Evolutionary conservation across 768 basidiomycete genomes (phyloP).

Genomic region (Mycena albidolilacea): DNA sequence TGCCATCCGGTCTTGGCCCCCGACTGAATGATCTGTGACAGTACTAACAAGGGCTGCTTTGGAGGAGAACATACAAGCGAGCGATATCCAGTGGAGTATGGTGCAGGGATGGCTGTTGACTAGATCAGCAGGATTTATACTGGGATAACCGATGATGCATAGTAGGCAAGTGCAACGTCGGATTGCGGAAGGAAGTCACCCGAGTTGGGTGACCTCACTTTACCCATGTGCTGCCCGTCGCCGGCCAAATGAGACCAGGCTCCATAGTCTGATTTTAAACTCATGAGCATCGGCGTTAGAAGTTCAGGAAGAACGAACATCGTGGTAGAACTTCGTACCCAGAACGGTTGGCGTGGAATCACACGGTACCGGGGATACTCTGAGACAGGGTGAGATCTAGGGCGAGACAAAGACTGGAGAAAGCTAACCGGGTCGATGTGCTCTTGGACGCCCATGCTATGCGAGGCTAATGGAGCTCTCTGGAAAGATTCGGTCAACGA

Average conservation of each 20-base stretch:
- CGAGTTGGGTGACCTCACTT: slow-evolving; percentile 43
- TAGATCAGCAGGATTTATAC: neutral
- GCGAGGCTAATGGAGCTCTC: no score
- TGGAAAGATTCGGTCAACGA: no score
- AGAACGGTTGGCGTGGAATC: slow-evolving; percentile 47
- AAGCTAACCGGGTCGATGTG: slow-evolving; percentile 5
- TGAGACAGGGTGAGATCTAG: slow-evolving; percentile 4
- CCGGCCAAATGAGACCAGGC: slow-evolving; percentile 12
- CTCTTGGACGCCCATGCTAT: no score
- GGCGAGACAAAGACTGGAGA: neutral
- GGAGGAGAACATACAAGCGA: slow-evolving; percentile 38
- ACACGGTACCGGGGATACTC: slow-evolving; percentile 45
- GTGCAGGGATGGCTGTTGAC: slow-evolving; percentile 45
- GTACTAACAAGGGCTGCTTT: no score
- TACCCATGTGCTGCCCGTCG: slow-evolving; percentile 37
- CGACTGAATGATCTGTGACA: neutral
- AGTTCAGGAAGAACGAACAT: slow-evolving; percentile 34
- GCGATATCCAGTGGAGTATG: slow-evolving; percentile 50
- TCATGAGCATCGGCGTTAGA: neutral
- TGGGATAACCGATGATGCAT: neutral
- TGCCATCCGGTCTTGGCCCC: slow-evolving; percentile 37
- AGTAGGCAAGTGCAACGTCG: slow-evolving; percentile 41
- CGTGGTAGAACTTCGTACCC: slow-evolving; percentile 48
- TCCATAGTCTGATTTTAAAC: slow-evolving; percentile 13
- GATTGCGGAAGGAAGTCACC: slow-evolving; percentile 53